Evolutionary conservation across 176 grass and related monocot genomes (phyloP), one percentile per base, ranked within the genome.

Genomic region (Echinochloa phyllopogon): DNA sequence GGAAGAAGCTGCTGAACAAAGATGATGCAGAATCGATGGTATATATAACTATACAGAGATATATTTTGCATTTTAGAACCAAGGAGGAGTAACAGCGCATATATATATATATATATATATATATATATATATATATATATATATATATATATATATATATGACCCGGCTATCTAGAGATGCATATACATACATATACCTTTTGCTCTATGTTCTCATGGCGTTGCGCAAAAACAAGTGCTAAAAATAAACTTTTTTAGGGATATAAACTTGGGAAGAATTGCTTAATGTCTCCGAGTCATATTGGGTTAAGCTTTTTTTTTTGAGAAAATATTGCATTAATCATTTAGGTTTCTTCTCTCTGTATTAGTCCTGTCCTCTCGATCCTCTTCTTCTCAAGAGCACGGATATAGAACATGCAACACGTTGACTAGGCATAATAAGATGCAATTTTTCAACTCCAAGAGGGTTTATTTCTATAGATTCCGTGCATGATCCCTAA

Each of bases 1-100:
- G 74, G 79, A 90, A 86, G 65, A 90, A 58, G 66, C 29, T 86
- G 27, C 18, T 83, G 72, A 59, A 67, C 24, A 53, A 78, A 56
- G 79, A 86, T 56, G 72, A 56, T 0, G 25, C 77, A 57, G 57
- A 37, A 86, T 58, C 57, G 21, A 83, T 66, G 88, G 88, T 83
- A 90, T 78, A 68, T 68, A 68, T 68, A 82, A 53, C 43, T 50
- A 25, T 41, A 25, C 6, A 5, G 14, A 69, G 24, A 2, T 24
- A 71, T 72, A n/a, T 13, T 14, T 70, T 67, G 6, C 10, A 43
- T 16, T 45, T 70, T 16, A 2, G 21, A 25, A 47, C 21, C 4
- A 69, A 67, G 16, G 65, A 41, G 17, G 66, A 69, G 23, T 3
- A 69, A 29, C 16, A 0, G 3, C 27, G 23, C 13, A 39, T 6